These are phyloP conservation scores for Aspergillus neoniger DNA, from an alignment of 2,329 filamentous ascomycete species.

Conservation along the genomic window DNA sequence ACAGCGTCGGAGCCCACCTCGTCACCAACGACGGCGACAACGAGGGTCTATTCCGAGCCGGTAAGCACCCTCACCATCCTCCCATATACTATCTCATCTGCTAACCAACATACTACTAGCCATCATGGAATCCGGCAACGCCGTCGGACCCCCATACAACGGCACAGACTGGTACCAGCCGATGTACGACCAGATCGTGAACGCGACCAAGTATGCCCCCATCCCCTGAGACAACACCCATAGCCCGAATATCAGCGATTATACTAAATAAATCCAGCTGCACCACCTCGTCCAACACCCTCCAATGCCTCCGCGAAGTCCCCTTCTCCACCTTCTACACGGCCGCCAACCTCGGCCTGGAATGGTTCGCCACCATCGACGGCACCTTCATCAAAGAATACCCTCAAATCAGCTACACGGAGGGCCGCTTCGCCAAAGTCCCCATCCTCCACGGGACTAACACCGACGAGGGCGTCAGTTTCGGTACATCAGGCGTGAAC, in stretches of 20 bases:
- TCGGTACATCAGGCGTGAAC: slow-evolving; percentile 55
- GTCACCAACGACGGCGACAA: slow-evolving; percentile 33
- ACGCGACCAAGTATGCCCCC: slow-evolving; percentile 25
- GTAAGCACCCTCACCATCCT: slow-evolving; percentile 12
- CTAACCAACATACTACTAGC: slow-evolving; percentile 16
- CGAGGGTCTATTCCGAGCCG: slow-evolving; percentile 34
- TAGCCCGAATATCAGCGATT: no score
- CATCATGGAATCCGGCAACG: slow-evolving; percentile 37
- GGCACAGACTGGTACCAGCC: slow-evolving; percentile 38
- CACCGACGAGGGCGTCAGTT: slow-evolving; percentile 64
- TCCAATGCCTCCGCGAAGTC: slow-evolving; percentile 32
- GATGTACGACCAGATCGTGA: slow-evolving; percentile 34
- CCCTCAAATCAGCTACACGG: slow-evolving; percentile 55
- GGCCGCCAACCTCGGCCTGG: slow-evolving; percentile 28
- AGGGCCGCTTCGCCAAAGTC: slow-evolving; percentile 63
- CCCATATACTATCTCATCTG: neutral
- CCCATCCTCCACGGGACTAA: slow-evolving; percentile 66
- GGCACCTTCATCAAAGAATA: slow-evolving; percentile 58
- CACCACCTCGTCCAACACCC: slow-evolving; percentile 27
- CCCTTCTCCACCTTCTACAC: slow-evolving; percentile 29
- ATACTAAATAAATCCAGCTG: slow-evolving; percentile 24
- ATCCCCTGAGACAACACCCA: neutral
- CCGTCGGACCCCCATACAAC: slow-evolving; percentile 35
- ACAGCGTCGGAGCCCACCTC: slow-evolving; percentile 34
- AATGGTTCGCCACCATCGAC: slow-evolving; percentile 52